These are phyloP conservation scores for Boletus speciosus DNA, from an alignment of 768 basidiomycete species.

Conservation along the genomic window DNA sequence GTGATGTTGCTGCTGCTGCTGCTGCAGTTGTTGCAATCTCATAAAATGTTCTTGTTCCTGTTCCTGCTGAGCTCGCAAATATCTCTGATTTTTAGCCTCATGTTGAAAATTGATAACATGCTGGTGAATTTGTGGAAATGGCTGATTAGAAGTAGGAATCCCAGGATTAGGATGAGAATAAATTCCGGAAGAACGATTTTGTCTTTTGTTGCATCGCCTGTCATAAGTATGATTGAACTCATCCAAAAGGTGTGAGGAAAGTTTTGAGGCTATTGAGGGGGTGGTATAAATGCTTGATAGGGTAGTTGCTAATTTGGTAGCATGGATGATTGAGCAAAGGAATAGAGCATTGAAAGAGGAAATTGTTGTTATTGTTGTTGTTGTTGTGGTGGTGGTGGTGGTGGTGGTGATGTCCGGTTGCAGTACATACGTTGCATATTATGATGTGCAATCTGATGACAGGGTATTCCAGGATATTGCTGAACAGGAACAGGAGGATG, in stretches of 20 bases:
- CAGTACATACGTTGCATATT: background rate
- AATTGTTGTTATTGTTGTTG: background rate
- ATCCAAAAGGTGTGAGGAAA: background rate
- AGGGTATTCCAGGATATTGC: conserved; percentile 3
- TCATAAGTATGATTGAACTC: background rate
- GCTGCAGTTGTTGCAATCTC: no score
- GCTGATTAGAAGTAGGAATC: background rate
- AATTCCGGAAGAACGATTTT: background rate
- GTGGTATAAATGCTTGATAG: no score
- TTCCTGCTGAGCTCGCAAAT: background rate
- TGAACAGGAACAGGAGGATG: conserved; percentile 1
- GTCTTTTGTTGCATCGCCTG: background rate
- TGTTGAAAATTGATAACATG: background rate
- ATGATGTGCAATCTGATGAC: conserved; percentile 1
- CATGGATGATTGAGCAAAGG: background rate
- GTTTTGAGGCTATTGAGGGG: background rate
- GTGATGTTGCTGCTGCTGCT: no score
- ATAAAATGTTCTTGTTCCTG: no score
- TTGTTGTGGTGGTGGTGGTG: no score
- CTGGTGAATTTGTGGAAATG: background rate
- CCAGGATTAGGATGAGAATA: background rate
- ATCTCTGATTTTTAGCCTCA: background rate
- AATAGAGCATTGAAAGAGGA: background rate
- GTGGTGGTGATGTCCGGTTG: no score
- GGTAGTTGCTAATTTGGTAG: no score